Percentiles rank a stretch among this genome's conserved stretches.
Evolutionary conservation across 352 stramenopile species (phyloP).

Genomic region (Phytophthora boehmeriae): DNA sequence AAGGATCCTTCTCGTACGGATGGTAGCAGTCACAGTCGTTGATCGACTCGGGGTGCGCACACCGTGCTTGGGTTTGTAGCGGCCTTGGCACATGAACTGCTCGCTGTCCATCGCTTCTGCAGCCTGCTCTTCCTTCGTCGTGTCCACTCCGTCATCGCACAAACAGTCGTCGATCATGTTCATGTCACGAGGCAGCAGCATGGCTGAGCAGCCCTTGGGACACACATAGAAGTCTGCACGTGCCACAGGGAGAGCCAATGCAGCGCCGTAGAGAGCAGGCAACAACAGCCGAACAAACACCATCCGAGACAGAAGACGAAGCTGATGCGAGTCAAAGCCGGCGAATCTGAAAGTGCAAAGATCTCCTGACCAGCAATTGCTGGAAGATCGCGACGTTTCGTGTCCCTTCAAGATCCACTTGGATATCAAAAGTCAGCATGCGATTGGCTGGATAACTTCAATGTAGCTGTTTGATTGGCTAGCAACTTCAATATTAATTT

Average conservation of each 20-base stretch:
- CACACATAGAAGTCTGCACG: slow-evolving; percentile 66
- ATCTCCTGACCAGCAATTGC: slow-evolving; percentile 6
- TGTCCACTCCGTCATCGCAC: slow-evolving; percentile 55
- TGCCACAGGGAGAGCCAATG: slow-evolving; percentile 11
- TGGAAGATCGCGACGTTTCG: slow-evolving; percentile 30
- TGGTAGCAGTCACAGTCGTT: slow-evolving; percentile 75
- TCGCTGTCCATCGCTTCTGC: slow-evolving; percentile 37
- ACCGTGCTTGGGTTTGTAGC: slow-evolving; percentile 57
- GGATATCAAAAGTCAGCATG: too few species aligned
- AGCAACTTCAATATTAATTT: slow-evolving; percentile 6
- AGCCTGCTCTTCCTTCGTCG: slow-evolving; percentile 20
- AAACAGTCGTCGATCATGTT: slow-evolving; percentile 76
- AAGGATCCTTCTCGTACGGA: slow-evolving; percentile 74
- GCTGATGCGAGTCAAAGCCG: slow-evolving; percentile 8
- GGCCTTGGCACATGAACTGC: slow-evolving; percentile 58
- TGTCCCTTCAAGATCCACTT: slow-evolving; percentile 19
- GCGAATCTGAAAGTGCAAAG: slow-evolving; percentile 28
- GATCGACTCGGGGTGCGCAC: slow-evolving; percentile 42
- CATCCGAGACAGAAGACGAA: slow-evolving; percentile 16
- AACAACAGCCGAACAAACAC: slow-evolving; percentile 17
- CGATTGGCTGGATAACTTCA: too few species aligned
- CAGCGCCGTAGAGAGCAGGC: slow-evolving; percentile 14
- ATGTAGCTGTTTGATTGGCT: too few species aligned
- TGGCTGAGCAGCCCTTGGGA: slow-evolving; percentile 67
- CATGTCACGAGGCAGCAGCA: slow-evolving; percentile 86